Evolutionary conservation across 2,329 filamentous ascomycete species (phyloP), one percentile per base, ranked within the genome.

Genomic region (Dactylellina cionopaga): DNA sequence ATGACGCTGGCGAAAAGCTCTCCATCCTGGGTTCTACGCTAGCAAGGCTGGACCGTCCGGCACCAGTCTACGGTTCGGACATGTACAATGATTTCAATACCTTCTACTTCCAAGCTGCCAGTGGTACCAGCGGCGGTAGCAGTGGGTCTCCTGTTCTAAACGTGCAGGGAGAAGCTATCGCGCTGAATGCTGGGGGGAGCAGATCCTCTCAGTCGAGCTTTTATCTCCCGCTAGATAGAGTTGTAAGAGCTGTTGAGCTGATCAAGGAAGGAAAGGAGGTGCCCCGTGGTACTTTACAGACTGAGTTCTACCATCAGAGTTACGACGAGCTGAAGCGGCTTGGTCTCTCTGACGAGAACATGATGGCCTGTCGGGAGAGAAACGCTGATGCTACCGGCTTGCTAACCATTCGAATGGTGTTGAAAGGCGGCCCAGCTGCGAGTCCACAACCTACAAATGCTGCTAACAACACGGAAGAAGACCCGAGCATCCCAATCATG

Each of bases 41-140:
- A 24, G 76, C 76, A 1, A 75, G 76, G 24, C 58, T 78, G 33
- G 76, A 78, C 41, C 71, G 76, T 17, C 76, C 77, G 19, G 76
- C 76, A 10, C 76, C 76, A n/a, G 74, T 74, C 35, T 78, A 78
- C 69, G 76, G 76, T 10, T 74, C 72, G 46, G 75, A 77, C 46
- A 76, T 73, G 47, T 78, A 78, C 52, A 78, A 78, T 52, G 76
- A 78, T 51, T 78, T 78, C 54, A 78, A 78, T 58, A 78, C 76
- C 9, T 78, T 78, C 49, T 78, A 78, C 72, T 77, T 77, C 73
- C 76, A 78, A 62, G 76, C 76, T 19, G 76, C 76, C n/a, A 77
- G 76, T 6, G 76, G 76, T 7, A 78, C 76, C 19, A 77, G 75
- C 15, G 76, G 76, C 24, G 76, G 76, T 33, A 77, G 76, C 31